Conservation (phyloP, 139 green algal species). For the Asterochloris erici region DNA sequence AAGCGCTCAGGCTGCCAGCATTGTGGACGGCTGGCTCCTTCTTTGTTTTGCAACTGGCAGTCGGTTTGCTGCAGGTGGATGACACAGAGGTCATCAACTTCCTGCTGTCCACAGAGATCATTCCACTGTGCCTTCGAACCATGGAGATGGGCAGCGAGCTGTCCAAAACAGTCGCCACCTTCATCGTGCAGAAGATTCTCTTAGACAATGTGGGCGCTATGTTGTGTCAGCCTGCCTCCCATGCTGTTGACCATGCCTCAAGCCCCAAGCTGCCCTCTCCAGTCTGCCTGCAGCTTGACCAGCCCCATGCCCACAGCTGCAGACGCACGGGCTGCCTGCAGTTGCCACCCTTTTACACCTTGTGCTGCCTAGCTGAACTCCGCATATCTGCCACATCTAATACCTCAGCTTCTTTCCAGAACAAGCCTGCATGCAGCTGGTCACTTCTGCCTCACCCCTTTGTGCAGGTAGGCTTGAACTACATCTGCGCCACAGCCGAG, state of each 20-base stretch:
- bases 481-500: constrained; percentile 98
- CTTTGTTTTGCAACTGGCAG: neutral
- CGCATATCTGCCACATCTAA: no score
- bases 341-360: no score
- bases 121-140: constrained; percentile 96
- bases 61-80: constrained; percentile 66
- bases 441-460: no score
- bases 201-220: constrained; percentile 76
- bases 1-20: no score
- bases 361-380: no score
- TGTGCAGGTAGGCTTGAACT: constrained; percentile 83
- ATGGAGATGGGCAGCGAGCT: constrained; percentile 99
- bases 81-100: constrained; percentile 99
- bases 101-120: constrained; percentile 98
- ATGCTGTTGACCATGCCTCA: neutral
- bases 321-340: no score
- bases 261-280: neutral
- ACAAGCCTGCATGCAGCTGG: no score
- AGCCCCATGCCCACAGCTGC: no score
- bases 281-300: neutral
- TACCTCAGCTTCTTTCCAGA: no score
- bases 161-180: constrained; percentile 99
- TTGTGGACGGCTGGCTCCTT: neutral
- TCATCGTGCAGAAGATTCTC: constrained; percentile 99
- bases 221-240: neutral